phyloP scores from a whole-genome alignment of 1,284 basidiomycete genomes.

The Rhizoctonia solani region DNA sequence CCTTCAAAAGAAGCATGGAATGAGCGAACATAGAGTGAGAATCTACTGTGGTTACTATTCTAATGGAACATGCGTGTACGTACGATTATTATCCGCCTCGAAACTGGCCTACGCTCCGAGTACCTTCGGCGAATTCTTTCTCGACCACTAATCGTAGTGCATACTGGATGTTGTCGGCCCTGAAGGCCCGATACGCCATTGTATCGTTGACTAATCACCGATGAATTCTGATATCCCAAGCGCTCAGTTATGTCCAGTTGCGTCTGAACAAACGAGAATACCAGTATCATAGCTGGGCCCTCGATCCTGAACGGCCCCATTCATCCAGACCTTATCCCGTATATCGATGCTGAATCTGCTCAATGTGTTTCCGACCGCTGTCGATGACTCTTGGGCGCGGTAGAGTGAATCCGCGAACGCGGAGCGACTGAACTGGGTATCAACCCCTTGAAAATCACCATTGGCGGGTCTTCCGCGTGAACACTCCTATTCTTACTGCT shows the following conservation, averaged over 20 bases:
- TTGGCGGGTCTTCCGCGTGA: constrained; percentile 72
- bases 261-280: not conserved
- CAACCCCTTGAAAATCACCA: constrained; percentile 53
- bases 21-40: no score
- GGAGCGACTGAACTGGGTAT: constrained; percentile 50
- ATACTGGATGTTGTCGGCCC: no score
- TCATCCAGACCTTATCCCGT: constrained; percentile 59
- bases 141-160: no score
- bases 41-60: no score
- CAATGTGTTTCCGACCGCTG: constrained; percentile 71
- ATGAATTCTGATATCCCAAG: not conserved
- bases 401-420: constrained; percentile 63
- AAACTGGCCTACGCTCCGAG: no score
- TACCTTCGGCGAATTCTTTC: no score
- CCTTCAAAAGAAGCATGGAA: no score
- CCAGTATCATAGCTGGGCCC: not conserved
- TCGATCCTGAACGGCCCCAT: constrained; percentile 52
- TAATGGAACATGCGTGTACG: no score
- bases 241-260: not conserved
- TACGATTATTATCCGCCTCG: no score
- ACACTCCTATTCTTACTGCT: not conserved
- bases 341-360: constrained; percentile 65
- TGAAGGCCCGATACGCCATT: not conserved
- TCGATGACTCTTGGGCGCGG: constrained; percentile 68
- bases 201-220: not conserved